Percentiles rank a stretch among this genome's conserved stretches.
Conservation (phyloP, 2,329 filamentous ascomycete species). For the Penicillium sp. region DNA sequence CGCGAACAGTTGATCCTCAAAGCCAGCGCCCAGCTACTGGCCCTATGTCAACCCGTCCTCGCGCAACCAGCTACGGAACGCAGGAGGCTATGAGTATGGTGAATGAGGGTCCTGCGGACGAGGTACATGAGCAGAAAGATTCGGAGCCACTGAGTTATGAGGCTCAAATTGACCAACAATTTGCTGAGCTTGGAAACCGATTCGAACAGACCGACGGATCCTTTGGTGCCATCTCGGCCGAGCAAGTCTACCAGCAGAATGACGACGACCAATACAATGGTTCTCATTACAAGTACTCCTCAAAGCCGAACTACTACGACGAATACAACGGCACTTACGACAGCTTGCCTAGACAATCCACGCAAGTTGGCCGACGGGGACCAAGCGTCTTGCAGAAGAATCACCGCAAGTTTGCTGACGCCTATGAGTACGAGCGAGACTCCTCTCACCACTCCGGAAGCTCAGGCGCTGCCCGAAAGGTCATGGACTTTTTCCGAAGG, state of each 20-base stretch:
- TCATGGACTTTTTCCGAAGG: slow-evolving; percentile 97
- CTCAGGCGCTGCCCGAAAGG: slow-evolving; percentile 80
- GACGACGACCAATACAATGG: slow-evolving; percentile 32
- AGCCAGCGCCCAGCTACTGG: slow-evolving; percentile 38
- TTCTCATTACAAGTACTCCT: slow-evolving; percentile 32
- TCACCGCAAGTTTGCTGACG: slow-evolving; percentile 81
- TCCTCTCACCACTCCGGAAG: slow-evolving; percentile 71
- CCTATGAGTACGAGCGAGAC: slow-evolving; percentile 70
- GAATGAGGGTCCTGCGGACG: slow-evolving; percentile 31
- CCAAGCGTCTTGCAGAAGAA: slow-evolving; percentile 73
- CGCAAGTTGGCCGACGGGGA: slow-evolving; percentile 43
- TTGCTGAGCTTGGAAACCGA: slow-evolving; percentile 39
- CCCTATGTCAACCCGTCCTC: slow-evolving; percentile 24
- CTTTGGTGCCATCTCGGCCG: slow-evolving; percentile 29
- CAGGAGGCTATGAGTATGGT: slow-evolving; percentile 31
- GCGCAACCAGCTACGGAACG: slow-evolving; percentile 33
- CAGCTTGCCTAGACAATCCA: slow-evolving; percentile 42
- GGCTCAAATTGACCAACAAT: slow-evolving; percentile 43
- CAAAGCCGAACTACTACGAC: slow-evolving; percentile 47
- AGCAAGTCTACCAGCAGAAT: slow-evolving; percentile 32
- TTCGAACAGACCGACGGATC: slow-evolving; percentile 30
- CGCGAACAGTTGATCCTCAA: slow-evolving; percentile 36
- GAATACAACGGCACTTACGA: slow-evolving; percentile 46
- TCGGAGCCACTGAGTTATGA: slow-evolving; percentile 36
- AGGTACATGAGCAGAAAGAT: slow-evolving; percentile 21